Conservation (phyloP, 768 basidiomycete genomes). For the Macrolepiota albuminosa region DNA sequence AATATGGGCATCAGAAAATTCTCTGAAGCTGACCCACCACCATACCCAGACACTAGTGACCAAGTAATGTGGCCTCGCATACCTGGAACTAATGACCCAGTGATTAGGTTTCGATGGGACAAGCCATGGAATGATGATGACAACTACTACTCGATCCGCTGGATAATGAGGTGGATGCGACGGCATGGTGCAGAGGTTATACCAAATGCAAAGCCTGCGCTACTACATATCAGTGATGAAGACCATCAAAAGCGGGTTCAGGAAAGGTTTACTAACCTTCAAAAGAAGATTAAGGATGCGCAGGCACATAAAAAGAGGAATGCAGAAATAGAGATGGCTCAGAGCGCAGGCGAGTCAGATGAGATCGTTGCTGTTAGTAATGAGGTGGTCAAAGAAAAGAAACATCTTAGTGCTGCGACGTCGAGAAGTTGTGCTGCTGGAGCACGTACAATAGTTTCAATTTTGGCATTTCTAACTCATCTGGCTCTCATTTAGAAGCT, state of each 20-base stretch:
- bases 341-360: not conserved
- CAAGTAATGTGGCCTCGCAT: not conserved
- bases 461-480: not conserved
- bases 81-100: not conserved
- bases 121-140: not conserved
- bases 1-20: not conserved
- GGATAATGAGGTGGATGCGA: not conserved
- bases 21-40: not conserved
- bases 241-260: not conserved
- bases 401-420: not conserved
- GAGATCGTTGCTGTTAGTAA: no score
- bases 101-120: not conserved
- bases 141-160: not conserved
- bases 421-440: not conserved
- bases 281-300: no score
- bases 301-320: no score
- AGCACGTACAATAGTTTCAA: not conserved
- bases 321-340: not conserved
- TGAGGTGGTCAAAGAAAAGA: not conserved
- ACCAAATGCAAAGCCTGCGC: not conserved
- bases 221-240: not conserved
- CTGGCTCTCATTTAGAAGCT: conserved; percentile 5
- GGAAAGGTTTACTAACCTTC: not conserved
- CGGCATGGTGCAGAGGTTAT: not conserved
- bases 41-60: not conserved